These are phyloP conservation scores for Cladophialophora bantiana DNA, from an alignment of 2,329 filamentous ascomycete species.

Conservation along the genomic window DNA sequence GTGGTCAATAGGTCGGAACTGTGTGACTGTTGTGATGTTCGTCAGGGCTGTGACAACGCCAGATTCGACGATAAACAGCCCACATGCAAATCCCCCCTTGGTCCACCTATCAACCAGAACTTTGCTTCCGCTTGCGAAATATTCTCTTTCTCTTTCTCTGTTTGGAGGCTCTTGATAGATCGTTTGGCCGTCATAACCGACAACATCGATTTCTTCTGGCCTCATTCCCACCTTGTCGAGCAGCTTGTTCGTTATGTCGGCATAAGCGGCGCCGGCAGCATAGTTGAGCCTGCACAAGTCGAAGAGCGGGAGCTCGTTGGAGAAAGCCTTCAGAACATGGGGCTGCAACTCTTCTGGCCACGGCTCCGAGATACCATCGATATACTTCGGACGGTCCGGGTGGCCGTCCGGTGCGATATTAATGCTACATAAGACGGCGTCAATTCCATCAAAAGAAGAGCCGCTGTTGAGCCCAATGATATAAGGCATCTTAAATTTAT, in stretches of 20 bases:
- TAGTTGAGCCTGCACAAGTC: conserved; percentile 45
- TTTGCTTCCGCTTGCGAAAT: conserved; percentile 37
- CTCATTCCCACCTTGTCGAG: conserved; percentile 35
- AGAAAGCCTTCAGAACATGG: conserved; percentile 41
- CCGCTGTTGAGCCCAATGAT: conserved; percentile 46
- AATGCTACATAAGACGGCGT: conserved; percentile 44
- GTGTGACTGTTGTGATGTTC: conserved; percentile 43
- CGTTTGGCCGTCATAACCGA: conserved; percentile 46
- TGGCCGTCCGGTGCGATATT: conserved; percentile 43
- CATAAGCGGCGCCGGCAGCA: conserved; percentile 43
- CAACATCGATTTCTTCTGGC: conserved; percentile 42
- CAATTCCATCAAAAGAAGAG: conserved; percentile 45
- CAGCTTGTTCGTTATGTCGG: conserved; percentile 43
- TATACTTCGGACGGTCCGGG: conserved; percentile 40
- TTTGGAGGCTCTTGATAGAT: conserved; percentile 46
- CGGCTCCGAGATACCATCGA: conserved; percentile 44
- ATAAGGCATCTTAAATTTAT: conserved; percentile 36
- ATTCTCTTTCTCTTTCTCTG: conserved; percentile 36
- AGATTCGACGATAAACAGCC: conserved; percentile 45
- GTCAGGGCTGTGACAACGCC: conserved; percentile 44
- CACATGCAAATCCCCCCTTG: conserved; percentile 43
- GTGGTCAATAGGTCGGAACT: conserved; percentile 45
- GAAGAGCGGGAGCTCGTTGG: conserved; percentile 43
- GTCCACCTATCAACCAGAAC: conserved; percentile 43
- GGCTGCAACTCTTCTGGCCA: conserved; percentile 43